Evolutionary conservation across 2,329 filamentous ascomycete species (phyloP).

Genomic region (Nemania bipapillata): DNA sequence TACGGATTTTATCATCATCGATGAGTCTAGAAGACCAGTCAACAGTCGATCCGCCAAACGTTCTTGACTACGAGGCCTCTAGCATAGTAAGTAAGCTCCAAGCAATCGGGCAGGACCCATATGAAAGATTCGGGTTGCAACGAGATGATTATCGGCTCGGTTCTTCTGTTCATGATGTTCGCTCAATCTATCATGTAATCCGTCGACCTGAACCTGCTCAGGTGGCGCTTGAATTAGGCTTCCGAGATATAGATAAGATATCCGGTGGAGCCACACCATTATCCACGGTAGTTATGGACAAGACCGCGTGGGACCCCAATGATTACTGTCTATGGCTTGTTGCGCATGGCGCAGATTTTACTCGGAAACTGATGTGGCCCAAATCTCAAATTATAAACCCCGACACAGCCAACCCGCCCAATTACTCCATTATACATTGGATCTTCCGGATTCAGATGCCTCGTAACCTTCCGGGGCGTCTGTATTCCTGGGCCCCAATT

Average conservation of each 20-base stretch:
- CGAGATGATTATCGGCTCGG: constrained; percentile 8
- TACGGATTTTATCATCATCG: not conserved
- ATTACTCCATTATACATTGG: constrained; percentile 5
- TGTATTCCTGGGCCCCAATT: too few species aligned
- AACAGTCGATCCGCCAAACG: not conserved
- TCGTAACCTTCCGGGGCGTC: not conserved
- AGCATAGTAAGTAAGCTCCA: not conserved
- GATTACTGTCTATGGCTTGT: constrained; percentile 3
- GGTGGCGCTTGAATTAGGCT: constrained; percentile 11
- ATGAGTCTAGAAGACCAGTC: not conserved
- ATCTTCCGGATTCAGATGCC: not conserved
- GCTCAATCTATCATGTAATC: not conserved
- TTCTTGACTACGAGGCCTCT: constrained; percentile 8
- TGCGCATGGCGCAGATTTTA: constrained; percentile 8
- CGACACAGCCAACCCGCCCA: not conserved
- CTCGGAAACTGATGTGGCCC: not conserved
- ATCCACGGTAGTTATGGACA: not conserved
- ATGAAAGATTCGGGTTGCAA: constrained; percentile 5
- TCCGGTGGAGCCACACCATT: not conserved
- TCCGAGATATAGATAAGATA: not conserved
- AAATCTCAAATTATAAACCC: not conserved
- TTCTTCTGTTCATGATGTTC: not conserved
- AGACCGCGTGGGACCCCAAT: not conserved
- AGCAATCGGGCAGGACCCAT: not conserved
- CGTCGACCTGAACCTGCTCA: not conserved